Evolutionary conservation across 352 stramenopile species (phyloP).

Genomic region (Phytophthora sansomeana): DNA sequence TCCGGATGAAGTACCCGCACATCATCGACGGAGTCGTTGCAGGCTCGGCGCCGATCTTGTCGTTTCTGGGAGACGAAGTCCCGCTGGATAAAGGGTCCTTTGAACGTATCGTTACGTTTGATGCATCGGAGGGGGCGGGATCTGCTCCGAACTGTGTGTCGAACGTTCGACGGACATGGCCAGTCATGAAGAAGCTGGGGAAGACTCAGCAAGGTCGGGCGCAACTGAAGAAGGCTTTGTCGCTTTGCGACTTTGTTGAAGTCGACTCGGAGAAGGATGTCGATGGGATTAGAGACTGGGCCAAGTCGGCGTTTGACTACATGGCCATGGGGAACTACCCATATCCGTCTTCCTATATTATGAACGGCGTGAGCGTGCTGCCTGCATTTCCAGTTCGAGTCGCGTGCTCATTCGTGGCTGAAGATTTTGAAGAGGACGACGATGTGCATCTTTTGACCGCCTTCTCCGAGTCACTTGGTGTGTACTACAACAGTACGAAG

Average conservation of each 20-base stretch:
- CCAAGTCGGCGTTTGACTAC: constrained; percentile 88
- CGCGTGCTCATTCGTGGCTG: constrained; percentile 78
- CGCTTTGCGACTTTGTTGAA: constrained; percentile 60
- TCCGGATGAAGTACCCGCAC: constrained; percentile 82
- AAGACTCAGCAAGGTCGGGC: constrained; percentile 54
- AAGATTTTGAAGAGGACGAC: constrained; percentile 43
- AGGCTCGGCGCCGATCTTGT: constrained; percentile 68
- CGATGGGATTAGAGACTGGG: constrained; percentile 64
- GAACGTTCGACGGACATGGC: constrained; percentile 83
- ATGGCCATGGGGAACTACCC: constrained; percentile 97
- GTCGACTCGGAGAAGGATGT: constrained; percentile 59
- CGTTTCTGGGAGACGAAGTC: constrained; percentile 62
- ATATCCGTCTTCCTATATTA: constrained; percentile 96
- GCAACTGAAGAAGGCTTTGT: constrained; percentile 49
- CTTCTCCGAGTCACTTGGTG: constrained; percentile 65
- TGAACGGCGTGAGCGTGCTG: constrained; percentile 85
- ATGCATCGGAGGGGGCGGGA: constrained; percentile 74
- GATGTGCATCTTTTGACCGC: constrained; percentile 50
- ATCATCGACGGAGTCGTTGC: constrained; percentile 75
- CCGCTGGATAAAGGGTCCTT: constrained; percentile 78
- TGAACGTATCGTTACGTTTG: constrained; percentile 71
- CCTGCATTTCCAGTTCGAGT: constrained; percentile 91
- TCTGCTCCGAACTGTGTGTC: constrained; percentile 69
- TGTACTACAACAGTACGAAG: constrained; percentile 83
- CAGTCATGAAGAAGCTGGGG: constrained; percentile 61